Percentiles rank a stretch among this genome's conserved stretches.
These are phyloP conservation scores for Penicillium antarcticum DNA, from an alignment of 495 filamentous ascomycete species.

Conservation along the genomic window DNA sequence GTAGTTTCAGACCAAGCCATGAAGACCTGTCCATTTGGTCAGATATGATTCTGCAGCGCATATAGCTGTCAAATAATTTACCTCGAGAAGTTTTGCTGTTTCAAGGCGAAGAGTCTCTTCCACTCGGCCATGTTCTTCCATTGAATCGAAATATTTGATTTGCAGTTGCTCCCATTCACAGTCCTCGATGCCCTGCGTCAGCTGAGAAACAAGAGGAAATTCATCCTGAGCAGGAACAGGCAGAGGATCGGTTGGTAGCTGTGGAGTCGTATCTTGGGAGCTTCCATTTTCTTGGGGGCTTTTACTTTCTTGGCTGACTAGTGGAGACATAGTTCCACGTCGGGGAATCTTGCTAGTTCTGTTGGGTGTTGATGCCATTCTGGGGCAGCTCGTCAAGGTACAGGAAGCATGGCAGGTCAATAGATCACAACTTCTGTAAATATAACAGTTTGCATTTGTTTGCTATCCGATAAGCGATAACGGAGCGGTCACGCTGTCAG, in stretches of 20 bases:
- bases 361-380: slow-evolving; percentile 3
- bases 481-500: slow-evolving; percentile 5
- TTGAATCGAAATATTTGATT: slow-evolving; percentile 55
- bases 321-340: slow-evolving; percentile 1
- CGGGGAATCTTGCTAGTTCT: slow-evolving; percentile 3
- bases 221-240: slow-evolving; percentile 1
- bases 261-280: slow-evolving; percentile 7
- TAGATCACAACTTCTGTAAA: too few relatives aligned
- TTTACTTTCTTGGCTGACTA: background rate
- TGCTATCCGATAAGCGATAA: slow-evolving; percentile 2
- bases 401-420: too few relatives aligned
- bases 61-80: slow-evolving; percentile 21
- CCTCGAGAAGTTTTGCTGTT: slow-evolving; percentile 59
- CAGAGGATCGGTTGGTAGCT: slow-evolving; percentile 4
- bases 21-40: slow-evolving; percentile 54
- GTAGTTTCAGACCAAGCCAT: slow-evolving; percentile 65
- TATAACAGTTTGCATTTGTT: background rate
- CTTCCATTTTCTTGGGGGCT: background rate
- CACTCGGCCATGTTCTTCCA: slow-evolving; percentile 53
- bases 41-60: background rate
- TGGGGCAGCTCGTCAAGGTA: background rate
- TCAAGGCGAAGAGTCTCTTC: slow-evolving; percentile 64
- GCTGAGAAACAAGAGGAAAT: slow-evolving; percentile 10
- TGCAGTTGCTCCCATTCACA: slow-evolving; percentile 71
- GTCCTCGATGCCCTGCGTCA: slow-evolving; percentile 27